Evolutionary conservation across 345 rosid genomes (phyloP), one percentile per base, ranked within the genome.

Genomic region (Erysimum cheiranthoides): DNA sequence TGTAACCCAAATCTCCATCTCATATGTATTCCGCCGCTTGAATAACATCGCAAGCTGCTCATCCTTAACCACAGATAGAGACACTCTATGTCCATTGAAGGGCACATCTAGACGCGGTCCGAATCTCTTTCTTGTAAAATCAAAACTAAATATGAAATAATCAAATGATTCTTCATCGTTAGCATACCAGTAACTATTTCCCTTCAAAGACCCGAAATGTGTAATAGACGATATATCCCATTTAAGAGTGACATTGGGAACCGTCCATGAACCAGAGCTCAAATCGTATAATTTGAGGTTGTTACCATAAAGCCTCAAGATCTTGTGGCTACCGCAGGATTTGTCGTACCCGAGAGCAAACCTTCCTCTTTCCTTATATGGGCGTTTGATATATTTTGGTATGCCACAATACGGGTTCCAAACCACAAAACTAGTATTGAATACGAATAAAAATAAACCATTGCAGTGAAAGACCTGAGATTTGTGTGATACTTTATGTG

Each of bases 341-440:
- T 17, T 38, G 25, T 68, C 51, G 12, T 57, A 70, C 9, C 74
- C 74, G 0, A 70, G 36, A 58, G 56, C 66, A 21, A 21, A 21
- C 25, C 1, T 21, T 21, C 1, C 25, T 21, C 25, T 21, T 21
- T 21, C 25, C 25, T 21, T 21, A 21, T 21, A 21, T n/a, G n/a
- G n/a, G 25, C 25, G 25, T 21, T 21, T 21, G 25, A 21, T 21
- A 21, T 1, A 21, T 21, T 21, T 10, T 36, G 4, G 25, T 21
- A 21, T 28, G 50, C 38, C 50, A 21, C 36, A 49, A 49, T 27
- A 71, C 17, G 49, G 68, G 8, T 47, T 71, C 68, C 60, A 71
- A 71, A 61, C 51, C 50, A 71, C 47, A 49, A 36, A 21, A 12
- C 12, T 25, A 43, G 62, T 54, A 10, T 17, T 18, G 7, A 6